These are phyloP conservation scores for Isoetes taiwanensis DNA, from an alignment of 75 land plant genomes.

Conservation along the genomic window DNA sequence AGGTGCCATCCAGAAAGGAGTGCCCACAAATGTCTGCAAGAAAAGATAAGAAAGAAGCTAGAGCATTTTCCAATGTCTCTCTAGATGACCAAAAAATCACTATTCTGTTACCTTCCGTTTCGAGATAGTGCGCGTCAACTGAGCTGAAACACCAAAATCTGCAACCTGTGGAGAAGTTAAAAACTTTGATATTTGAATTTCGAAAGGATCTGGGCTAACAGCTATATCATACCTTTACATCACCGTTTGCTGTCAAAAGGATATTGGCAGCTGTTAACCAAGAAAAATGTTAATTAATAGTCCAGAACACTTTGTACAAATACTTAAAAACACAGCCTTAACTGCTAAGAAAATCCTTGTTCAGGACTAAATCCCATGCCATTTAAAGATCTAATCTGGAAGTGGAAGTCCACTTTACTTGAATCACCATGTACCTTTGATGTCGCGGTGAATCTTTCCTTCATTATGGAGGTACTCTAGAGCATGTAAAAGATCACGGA, in stretches of 20 bases:
- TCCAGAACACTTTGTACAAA: background rate
- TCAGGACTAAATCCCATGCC: background rate
- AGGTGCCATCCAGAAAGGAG: conserved; percentile 99
- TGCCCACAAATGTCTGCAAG: conserved; percentile 94
- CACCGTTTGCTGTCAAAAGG: conserved; percentile 84
- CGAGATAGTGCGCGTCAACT: conserved; percentile 87
- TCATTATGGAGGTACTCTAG: conserved; percentile 87
- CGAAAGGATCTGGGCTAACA: too few species aligned
- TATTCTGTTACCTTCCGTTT: conserved; percentile 99
- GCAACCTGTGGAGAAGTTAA: conserved; percentile 53
- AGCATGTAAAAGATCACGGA: conserved; percentile 86
- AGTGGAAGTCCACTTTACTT: background rate
- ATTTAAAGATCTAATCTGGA: background rate
- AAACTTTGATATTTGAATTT: background rate
- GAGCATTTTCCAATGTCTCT: too few species aligned
- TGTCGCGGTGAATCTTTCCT: conserved; percentile 95
- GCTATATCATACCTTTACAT: conserved; percentile 90
- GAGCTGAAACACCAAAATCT: conserved; percentile 99
- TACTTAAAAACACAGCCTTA: background rate
- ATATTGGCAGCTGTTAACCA: conserved; percentile 89
- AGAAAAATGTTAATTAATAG: background rate
- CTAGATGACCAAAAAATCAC: too few species aligned
- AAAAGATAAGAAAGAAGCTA: too few species aligned
- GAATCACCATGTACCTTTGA: conserved; percentile 52
- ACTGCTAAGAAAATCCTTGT: background rate